Conservation (phyloP, 768 basidiomycete genomes). For the Hygrophorus pudorinus region DNA sequence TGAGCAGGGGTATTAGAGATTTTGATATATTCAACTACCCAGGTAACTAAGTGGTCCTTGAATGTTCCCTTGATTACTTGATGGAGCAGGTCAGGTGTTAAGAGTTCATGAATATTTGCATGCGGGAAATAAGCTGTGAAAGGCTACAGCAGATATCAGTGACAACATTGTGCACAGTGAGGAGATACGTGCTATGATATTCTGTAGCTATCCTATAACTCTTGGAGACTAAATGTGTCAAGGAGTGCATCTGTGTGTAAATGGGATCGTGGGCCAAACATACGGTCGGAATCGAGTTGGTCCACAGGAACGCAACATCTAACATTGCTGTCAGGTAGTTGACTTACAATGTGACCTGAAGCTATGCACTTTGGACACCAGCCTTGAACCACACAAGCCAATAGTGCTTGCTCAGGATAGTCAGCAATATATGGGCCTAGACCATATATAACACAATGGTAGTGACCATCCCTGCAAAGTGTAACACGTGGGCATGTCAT, state of each 20-base stretch:
- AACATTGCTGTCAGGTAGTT: background rate
- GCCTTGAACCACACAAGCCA: constrained; percentile 15
- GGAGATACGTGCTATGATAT: background rate
- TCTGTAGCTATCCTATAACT: background rate
- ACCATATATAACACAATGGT: constrained; percentile 13
- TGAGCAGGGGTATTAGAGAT: constrained; percentile 8
- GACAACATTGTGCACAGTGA: background rate
- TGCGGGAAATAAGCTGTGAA: constrained; percentile 5
- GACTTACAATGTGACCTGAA: background rate
- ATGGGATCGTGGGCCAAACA: background rate
- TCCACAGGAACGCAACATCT: constrained; percentile 10
- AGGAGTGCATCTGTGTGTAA: background rate
- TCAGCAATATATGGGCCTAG: constrained; percentile 21
- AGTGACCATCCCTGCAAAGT: constrained; percentile 19
- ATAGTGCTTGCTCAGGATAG: constrained; percentile 17
- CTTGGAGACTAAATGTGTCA: too few relatives aligned
- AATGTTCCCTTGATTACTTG: constrained; percentile 33
- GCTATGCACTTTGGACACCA: constrained; percentile 21
- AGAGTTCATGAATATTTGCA: constrained; percentile 25
- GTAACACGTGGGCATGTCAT: constrained; percentile 19
- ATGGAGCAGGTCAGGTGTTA: constrained; percentile 27
- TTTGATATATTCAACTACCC: constrained; percentile 23
- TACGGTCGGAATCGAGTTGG: constrained; percentile 7
- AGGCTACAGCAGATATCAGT: background rate
- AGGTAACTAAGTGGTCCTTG: constrained; percentile 30